Evolutionary conservation across 306 rosid genomes (phyloP), one percentile per base, ranked within the genome.

Genomic region (Lathyrus tuberosus): DNA sequence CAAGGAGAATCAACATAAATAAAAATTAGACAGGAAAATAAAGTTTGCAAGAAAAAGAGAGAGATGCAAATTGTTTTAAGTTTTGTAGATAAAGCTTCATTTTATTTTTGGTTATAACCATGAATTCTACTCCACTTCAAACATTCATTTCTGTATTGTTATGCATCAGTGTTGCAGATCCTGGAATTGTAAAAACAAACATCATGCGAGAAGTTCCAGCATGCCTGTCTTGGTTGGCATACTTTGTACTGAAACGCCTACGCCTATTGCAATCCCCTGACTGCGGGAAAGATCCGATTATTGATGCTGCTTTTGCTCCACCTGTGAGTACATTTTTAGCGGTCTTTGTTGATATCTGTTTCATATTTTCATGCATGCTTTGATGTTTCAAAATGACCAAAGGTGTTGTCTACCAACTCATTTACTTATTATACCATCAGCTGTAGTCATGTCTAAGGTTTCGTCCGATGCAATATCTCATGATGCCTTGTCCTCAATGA

Each of bases 231-330:
- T 48, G 46, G n/a, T 43, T 81, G 47, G 86, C 96, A 52, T 67
- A 56, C 65, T 58, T 0, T 17, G 64, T 86, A 54, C 72, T 93
- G 77, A 78, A 73, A 67, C 70, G 78, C 61, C 60, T 86, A 18
- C 72, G 84, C 73, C 82, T 88, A 74, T 72, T 90, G 85, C 90
- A 78, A 70, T 74, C 87, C 65, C 90, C 97, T 46, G 79, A 88
- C 68, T 44, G 51, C 26, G 96, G 94, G 74, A 70, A 75, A 35
- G 48, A 62, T 71, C 78, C 92, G 35, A 81, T 90, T 48, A 43
- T 94, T 48, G 95, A 94, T 59, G 98, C 97, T 42, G 91, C 92
- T 73, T 82, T 88, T 73, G 90, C 89, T 61, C 87, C 90, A 2
- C 81, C 88, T 5, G 97, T 94, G 79, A 85, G 97, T 65, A 65